phyloP scores from a whole-genome alignment of 306 rosid species.

The Sicyos baderoa region DNA sequence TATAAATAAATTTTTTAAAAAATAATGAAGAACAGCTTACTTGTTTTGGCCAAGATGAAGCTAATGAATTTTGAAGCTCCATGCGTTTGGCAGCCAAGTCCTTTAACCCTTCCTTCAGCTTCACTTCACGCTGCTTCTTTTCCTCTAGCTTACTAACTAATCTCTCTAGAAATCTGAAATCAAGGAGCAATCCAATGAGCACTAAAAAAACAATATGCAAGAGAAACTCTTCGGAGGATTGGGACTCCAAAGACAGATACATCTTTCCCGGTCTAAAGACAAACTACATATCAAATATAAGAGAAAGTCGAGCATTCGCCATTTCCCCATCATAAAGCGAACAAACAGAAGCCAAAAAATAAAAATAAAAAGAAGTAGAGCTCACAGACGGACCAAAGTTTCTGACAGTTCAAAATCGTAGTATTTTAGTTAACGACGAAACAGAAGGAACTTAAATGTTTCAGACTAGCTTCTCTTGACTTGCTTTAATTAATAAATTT shows the following conservation, averaged over 20 bases:
- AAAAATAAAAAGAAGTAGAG: too few relatives aligned
- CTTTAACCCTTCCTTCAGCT: conserved; percentile 76
- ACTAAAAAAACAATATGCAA: too few relatives aligned
- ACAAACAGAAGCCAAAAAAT: too few relatives aligned
- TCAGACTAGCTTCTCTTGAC: background rate
- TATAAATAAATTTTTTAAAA: background rate
- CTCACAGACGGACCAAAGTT: background rate
- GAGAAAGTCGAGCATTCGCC: too few relatives aligned
- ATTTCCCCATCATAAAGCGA: too few relatives aligned
- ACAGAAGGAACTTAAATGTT: background rate
- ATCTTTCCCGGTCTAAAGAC: too few relatives aligned
- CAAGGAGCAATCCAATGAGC: background rate
- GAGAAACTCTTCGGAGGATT: background rate
- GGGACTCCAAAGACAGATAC: too few relatives aligned
- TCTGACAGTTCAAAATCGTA: background rate
- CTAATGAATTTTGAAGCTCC: conserved; percentile 86
- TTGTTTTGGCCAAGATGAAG: conserved; percentile 89
- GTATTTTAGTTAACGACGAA: background rate
- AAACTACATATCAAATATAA: too few relatives aligned
- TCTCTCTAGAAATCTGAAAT: conserved; percentile 78
- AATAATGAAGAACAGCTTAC: conserved; percentile 27
- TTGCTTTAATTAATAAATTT: background rate
- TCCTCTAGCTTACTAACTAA: conserved; percentile 73
- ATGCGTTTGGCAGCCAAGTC: conserved; percentile 69
- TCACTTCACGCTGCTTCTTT: conserved; percentile 82